These are phyloP conservation scores for Geotrichum ghanense DNA, from an alignment of 805 yeast species.

Conservation along the genomic window DNA sequence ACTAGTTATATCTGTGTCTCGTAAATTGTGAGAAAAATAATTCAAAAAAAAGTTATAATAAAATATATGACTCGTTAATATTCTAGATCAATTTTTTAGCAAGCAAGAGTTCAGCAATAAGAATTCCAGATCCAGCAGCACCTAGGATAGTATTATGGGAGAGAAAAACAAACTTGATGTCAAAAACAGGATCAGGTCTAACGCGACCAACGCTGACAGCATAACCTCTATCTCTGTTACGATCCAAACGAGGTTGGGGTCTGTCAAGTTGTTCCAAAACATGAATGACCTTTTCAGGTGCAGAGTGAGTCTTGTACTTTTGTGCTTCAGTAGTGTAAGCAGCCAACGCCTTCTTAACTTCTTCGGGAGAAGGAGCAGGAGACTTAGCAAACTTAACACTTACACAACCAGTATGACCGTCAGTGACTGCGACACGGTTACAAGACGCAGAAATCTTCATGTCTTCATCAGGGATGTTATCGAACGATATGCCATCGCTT, in stretches of 20 bases:
- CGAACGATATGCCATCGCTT: constrained; percentile 38
- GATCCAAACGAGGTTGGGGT: constrained; percentile 96
- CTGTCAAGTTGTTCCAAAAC: constrained; percentile 85
- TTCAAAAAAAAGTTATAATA: no score
- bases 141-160: constrained; percentile 97
- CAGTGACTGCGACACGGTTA: constrained; percentile 92
- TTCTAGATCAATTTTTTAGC: constrained; percentile 62
- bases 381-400: constrained; percentile 70
- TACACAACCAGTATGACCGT: constrained; percentile 96
- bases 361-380: constrained; percentile 77
- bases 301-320: constrained; percentile 72
- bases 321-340: constrained; percentile 79
- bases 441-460: constrained; percentile 90
- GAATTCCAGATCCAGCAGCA: constrained; percentile 96
- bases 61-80: no score
- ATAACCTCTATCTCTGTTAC: constrained; percentile 88
- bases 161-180: constrained; percentile 91
- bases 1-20: no score
- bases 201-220: constrained; percentile 93
- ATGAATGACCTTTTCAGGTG: constrained; percentile 87
- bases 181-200: constrained; percentile 87
- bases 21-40: no score
- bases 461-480: constrained; percentile 51
- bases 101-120: constrained; percentile 82
- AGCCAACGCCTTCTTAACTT: constrained; percentile 56